Conservation (phyloP, 768 basidiomycete genomes). For the Boletus coccyginus region DNA sequence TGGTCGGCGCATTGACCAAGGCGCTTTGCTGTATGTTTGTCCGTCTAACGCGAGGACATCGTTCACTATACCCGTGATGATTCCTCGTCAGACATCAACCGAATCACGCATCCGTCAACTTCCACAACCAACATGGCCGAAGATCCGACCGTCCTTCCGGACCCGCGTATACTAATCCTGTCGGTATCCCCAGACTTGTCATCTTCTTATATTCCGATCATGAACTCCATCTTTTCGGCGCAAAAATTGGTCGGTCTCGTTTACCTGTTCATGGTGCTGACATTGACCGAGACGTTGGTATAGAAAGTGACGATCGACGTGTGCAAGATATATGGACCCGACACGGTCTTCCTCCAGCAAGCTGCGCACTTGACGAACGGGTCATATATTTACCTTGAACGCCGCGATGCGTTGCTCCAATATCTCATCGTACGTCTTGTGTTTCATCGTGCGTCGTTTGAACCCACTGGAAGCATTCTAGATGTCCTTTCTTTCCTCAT, state of each 20-base stretch:
- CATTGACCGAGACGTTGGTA: constrained; percentile 25
- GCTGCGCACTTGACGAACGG: constrained; percentile 95
- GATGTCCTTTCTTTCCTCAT: constrained; percentile 82
- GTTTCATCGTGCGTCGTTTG: not conserved
- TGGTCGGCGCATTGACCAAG: constrained; percentile 90
- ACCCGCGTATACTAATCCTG: constrained; percentile 69
- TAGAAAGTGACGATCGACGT: constrained; percentile 98
- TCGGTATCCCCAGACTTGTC: constrained; percentile 91
- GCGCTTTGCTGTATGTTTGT: constrained; percentile 76
- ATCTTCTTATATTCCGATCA: constrained; percentile 93
- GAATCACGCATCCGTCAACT: constrained; percentile 40
- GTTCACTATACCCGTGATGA: constrained; percentile 7
- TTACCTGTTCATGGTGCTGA: not conserved
- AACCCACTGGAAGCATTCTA: constrained; percentile 30
- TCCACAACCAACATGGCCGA: constrained; percentile 29
- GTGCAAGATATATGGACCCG: constrained; percentile 84
- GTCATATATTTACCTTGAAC: constrained; percentile 82
- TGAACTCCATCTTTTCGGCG: constrained; percentile 99
- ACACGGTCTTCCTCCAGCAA: constrained; percentile 96
- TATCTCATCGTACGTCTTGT: constrained; percentile 66
- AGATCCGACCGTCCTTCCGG: constrained; percentile 34
- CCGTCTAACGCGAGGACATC: not conserved
- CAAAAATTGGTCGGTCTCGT: constrained; percentile 78
- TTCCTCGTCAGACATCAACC: constrained; percentile 62
- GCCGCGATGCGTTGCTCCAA: constrained; percentile 85